Evolutionary conservation across 2,329 filamentous ascomycete species (phyloP), one percentile per base, ranked within the genome.

Genomic region (Setomelanomma holmii): DNA sequence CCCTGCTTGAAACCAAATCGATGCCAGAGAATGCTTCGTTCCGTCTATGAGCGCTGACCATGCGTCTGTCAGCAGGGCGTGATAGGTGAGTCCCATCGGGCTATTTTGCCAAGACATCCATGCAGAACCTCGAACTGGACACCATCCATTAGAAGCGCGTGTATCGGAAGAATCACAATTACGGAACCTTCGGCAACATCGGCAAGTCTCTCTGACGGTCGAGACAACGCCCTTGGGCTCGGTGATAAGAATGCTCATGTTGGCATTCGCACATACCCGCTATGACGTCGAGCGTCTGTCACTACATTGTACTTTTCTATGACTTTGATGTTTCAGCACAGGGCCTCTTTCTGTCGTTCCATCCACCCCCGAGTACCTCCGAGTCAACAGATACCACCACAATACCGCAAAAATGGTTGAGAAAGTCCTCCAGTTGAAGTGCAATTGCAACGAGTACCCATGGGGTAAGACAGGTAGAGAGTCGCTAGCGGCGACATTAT

Each of bases 391-490:
- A 34, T 41, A 43, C 16, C 23, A 42, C 14, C 12, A 33, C n/a
- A 24, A 23, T 21, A 40, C 30, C 17, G 10, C 53, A 58, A 69
- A 33, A 30, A 84, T 83, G 80, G 72, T 77, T 30, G 75, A 81
- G 35, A 78, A 79, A 49, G 77, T 84, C 10, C 76, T 85, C 51
- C 81, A 84, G 61, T 66, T 86, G 20, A 79, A 79, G 60, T 85
- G 82, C 62, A 73, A 76, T 38, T 82, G 81, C 68, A 85, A 85
- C 68, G 76, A 86, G 61, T 90, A 90, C 59, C 80, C 83, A 10
- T 92, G 89, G 88, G 89, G 89, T 2, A 89, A 86, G 68, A 80
- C 83, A 61, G 89, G 89, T 22, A 80, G 79, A 12, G 71, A 87
- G 2, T 91, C 88, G 0, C 72, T 90, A 11, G 86, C 87, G 11